Evolutionary conservation across 2,329 filamentous ascomycete species (phyloP).

Genomic region (Alternaria sp.): DNA sequence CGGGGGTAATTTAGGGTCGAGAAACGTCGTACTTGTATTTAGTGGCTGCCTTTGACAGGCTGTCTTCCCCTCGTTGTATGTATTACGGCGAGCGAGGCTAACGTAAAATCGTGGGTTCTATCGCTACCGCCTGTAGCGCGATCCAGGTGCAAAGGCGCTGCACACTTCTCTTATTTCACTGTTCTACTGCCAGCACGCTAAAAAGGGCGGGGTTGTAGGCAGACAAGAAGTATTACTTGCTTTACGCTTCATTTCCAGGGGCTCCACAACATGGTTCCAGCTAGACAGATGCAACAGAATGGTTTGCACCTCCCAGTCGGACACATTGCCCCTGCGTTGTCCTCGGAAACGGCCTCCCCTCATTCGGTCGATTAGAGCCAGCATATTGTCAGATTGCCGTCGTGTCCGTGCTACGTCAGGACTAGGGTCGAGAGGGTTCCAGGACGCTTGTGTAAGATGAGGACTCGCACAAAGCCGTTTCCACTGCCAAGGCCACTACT

Average conservation of each 20-base stretch:
- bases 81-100: not conserved
- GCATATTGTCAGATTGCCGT: conserved; percentile 8
- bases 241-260: not conserved
- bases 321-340: not conserved
- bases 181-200: not conserved
- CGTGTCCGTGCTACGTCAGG: conserved; percentile 7
- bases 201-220: not conserved
- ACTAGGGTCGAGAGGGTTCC: conserved; percentile 2
- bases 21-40: conserved; percentile 16
- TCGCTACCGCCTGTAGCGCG: not conserved
- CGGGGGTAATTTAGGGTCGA: not conserved
- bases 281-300: not conserved
- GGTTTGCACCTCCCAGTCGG: not conserved
- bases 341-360: not conserved
- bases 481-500: conserved; percentile 2
- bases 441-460: conserved; percentile 6
- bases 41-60: conserved; percentile 13
- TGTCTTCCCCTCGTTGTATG: not conserved
- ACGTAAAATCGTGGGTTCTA: not conserved
- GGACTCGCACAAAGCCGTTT: conserved; percentile 15
- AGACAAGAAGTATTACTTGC: not conserved
- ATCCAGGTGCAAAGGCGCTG: not conserved
- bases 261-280: not conserved
- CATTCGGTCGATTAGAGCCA: not conserved
- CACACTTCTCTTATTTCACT: not conserved